Base-by-base conservation (phyloP, 2,329 filamentous ascomycete genomes). In the Diaporthe vexans region DNA sequence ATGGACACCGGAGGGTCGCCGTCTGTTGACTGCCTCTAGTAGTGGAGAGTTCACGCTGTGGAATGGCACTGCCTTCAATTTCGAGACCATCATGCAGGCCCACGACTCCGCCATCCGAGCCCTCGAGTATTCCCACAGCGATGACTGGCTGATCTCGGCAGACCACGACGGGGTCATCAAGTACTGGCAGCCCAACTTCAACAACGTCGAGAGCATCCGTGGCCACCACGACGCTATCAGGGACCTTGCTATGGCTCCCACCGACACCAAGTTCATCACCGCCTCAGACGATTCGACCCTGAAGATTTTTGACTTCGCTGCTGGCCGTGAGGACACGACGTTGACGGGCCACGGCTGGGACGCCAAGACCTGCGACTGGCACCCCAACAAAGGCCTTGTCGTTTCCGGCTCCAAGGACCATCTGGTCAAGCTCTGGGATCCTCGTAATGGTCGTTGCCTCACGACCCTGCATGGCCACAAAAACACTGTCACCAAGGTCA, bases 41-140 rank as follows among this genome's bases (percentile, higher is more conserved):
- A 98, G 96, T 82, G 97, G 97, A 80, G 97, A 99, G 82, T 99
- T 99, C 80, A 99, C 97, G 52, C 85, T 99, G 4, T 99, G 97
- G 97, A 99, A 99, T 82, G 97, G 97, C 76, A 98, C 96, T 57
- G 96, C 95, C 33, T 99, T 99, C 89, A 98, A 99, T 83, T 99
- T 99, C 79, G 97, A 99, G 85, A 98, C 97, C 4, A 98, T 99
- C 37, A 98, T 98, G 94, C 95, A 98, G 86, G 96, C 96, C 52
- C 96, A 98, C 83, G 96, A 98, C 84, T 92, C 92, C 72, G 94
- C 94, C 51, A 95, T 98, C 77, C 91, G 95, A 78, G 92, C 94
- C 13, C 88, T 95, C 59, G 91, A 92, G 77, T 99, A 98, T 86
- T 97, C 97, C 3, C 94, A 98, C 84, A 97, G 94, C 79, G 94